Evolutionary conservation across 805 yeast genomes (phyloP), one percentile per base, ranked within the genome.

Genomic region (Ogataea glucozyma): DNA sequence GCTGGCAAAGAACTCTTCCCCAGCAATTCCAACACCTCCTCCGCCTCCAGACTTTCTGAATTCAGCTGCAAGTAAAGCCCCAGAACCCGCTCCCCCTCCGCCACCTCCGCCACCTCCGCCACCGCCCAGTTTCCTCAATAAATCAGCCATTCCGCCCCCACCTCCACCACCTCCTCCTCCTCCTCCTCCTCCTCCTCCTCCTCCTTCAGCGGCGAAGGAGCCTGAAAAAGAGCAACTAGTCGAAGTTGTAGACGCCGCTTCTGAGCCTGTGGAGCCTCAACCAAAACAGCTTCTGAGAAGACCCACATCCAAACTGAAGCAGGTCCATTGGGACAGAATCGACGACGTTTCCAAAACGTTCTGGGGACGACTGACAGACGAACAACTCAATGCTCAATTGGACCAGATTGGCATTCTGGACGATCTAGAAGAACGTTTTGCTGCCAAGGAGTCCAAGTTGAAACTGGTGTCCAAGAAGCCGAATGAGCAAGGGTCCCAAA

Each of bases 311-410:
- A 81, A 79, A 61, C 65, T 85, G 66, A 85, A 84, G 57, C 95
- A 85, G 55, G 75, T 85, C 48, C 95, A 85, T 54, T 85, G 93
- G 95, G 93, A 85, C 49, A 84, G 79, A 56, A 66, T 85, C 34
- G 85, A 81, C 11, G 62, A 70, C 37, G 67, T 81, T 12, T 67
- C 71, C 13, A 70, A 76, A 31, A 82, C 93, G 0, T 73, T 85
- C 51, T 85, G 95, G 95, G 71, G 71, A 22, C 61, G 64, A 16
- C 53, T 64, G 1, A 70, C 75, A 35, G 73, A 76, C 16, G 67
- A 68, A 10, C 44, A 56, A 0, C 63, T 78, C 36, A 78, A 74
- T 2, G 67, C 64, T 31, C 79, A 76, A 18, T 68, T 85, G 47
- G 63, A 75, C 62, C 65, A 72, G 16, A 69, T 67, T 41, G 93